These are phyloP conservation scores for Pichia nanzhaoensis DNA, from an alignment of 805 yeast genomes.

Conservation along the genomic window DNA sequence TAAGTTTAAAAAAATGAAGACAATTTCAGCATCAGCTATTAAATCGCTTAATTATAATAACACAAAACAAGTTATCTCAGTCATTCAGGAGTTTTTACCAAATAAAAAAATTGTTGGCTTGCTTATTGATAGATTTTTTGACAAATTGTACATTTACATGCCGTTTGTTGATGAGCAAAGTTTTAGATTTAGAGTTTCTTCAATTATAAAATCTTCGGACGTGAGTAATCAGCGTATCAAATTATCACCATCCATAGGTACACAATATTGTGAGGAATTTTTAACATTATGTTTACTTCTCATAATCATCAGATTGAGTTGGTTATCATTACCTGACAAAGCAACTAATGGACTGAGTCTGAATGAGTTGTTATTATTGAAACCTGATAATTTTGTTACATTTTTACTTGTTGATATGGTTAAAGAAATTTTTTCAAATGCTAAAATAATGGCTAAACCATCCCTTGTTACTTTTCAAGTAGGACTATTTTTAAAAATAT, in stretches of 20 bases:
- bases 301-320: slow-evolving; percentile 46
- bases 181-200: slow-evolving; percentile 37
- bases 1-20: slow-evolving; percentile 21
- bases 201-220: slow-evolving; percentile 40
- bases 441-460: slow-evolving; percentile 38
- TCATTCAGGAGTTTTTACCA: slow-evolving; percentile 45
- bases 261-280: slow-evolving; percentile 37
- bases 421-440: slow-evolving; percentile 37
- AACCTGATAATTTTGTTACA: slow-evolving; percentile 36
- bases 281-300: slow-evolving; percentile 46
- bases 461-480: slow-evolving; percentile 51
- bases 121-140: slow-evolving; percentile 53
- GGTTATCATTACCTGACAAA: slow-evolving; percentile 46
- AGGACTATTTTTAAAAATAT: slow-evolving; percentile 49
- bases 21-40: slow-evolving; percentile 29
- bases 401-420: slow-evolving; percentile 39
- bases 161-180: slow-evolving; percentile 60
- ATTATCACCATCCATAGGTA: slow-evolving; percentile 27
- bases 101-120: slow-evolving; percentile 47
- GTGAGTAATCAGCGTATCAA: slow-evolving; percentile 27
- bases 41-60: slow-evolving; percentile 35
- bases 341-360: slow-evolving; percentile 26
- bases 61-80: slow-evolving; percentile 32
- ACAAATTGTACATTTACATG: slow-evolving; percentile 52
- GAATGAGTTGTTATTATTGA: slow-evolving; percentile 30